Conservation (phyloP, 345 rosid species). For the Pistacia vera region DNA sequence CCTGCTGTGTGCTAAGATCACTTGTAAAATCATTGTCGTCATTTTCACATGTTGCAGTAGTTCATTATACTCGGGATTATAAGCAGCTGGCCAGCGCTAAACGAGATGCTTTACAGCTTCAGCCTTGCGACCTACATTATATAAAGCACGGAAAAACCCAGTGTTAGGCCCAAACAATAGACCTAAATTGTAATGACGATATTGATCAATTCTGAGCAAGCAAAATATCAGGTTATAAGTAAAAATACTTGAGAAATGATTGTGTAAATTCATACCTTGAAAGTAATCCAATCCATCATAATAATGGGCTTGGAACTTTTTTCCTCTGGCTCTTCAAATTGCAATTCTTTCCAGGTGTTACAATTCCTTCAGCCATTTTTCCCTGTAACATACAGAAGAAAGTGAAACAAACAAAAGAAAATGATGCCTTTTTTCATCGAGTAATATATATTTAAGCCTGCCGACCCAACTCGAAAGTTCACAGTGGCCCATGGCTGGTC, state of each 20-base stretch:
- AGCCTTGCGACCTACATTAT: constrained; percentile 57
- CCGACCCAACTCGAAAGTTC: background rate
- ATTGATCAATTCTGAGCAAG: background rate
- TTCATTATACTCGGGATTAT: constrained; percentile 51
- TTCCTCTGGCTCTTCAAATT: constrained; percentile 64
- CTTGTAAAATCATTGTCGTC: constrained; percentile 38
- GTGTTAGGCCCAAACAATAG: background rate
- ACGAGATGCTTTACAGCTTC: constrained; percentile 71
- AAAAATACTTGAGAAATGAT: background rate
- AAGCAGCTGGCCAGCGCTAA: constrained; percentile 69
- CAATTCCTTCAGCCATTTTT: constrained; percentile 63
- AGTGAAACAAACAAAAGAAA: background rate
- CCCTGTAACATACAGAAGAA: constrained; percentile 43
- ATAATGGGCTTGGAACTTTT: constrained; percentile 74
- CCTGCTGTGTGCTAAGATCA: constrained; percentile 49
- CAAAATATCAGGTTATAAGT: background rate
- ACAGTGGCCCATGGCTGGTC: background rate
- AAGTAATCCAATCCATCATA: constrained; percentile 62
- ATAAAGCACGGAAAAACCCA: constrained; percentile 50
- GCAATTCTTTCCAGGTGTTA: constrained; percentile 77
- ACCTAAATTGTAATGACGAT: too few relatives aligned
- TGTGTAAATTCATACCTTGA: constrained; percentile 49
- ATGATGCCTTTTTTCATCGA: background rate
- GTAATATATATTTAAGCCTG: background rate
- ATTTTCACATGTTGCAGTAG: constrained; percentile 66